Evolutionary conservation across 2,329 filamentous ascomycete genomes (phyloP), one percentile per base, ranked within the genome.

Genomic region (Epicoccum sorghinum): DNA sequence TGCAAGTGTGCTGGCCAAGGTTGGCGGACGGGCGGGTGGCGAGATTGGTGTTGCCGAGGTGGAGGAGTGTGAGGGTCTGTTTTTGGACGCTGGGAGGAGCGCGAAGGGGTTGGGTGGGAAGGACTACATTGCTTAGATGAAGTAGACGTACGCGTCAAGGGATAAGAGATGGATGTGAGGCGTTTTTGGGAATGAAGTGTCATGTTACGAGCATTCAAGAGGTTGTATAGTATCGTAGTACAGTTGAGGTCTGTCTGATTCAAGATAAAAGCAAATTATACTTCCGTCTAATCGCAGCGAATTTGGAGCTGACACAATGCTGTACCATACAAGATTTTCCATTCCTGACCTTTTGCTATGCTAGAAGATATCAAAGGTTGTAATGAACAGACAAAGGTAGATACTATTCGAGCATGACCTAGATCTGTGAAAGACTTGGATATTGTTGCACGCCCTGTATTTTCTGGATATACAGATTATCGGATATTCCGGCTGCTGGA

Each of bases 1-100:
- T 2, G 89, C 92, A 47, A 93, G 90, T 76, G 96, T 98, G 76
- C 83, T 98, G 68, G 91, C 93, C 55, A 89, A 90, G 72, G 90
- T 95, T 13, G 72, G 74, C 29, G 78, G 78, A 12, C 71, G 69
- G 39, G 77, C 78, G 37, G 74, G 72, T 23, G 71, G 47, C 81
- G 83, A 61, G 68, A 80, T 80, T 45, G 77, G 76, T 52, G 80
- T 79, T 23, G 74, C 82, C 41, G 87, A 87, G 62, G 83, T 86
- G 50, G 80, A 78, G 57, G 79, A 82, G 66, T 78, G 77, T 13
- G 75, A 75, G 47, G 73, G 64, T 1, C 47, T 82, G 59, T 82
- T 82, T 60, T 74, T 79, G 71, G 79, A 82, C 60, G 79, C 79
- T 7, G 68, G 73, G 49, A 73, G 79, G 65, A 81, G 79, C 64